Base-by-base conservation (phyloP, 2,329 filamentous ascomycete genomes). In the Pezizomycotina sp. region DNA sequence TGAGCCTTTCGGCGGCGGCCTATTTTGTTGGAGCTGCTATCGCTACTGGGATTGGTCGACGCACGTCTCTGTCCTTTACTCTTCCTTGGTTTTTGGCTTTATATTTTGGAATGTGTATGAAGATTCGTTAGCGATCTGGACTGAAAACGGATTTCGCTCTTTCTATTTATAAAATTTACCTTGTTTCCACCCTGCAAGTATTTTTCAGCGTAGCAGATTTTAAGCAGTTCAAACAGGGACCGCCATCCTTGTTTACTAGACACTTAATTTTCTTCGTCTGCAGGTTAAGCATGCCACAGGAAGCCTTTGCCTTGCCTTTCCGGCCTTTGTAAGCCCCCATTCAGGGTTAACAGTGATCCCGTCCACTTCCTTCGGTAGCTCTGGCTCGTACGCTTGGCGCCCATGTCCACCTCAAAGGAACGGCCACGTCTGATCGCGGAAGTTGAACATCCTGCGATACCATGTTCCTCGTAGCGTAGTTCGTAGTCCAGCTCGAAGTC, bases 241-340 rank as follows among this genome's bases (percentile, higher is more conserved):
- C 41, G n/a, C 41, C 41, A 16, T 44, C 41, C 37, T 44, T 44
- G 36, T 31, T 44, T 21, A 44, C 33, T 24, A 44, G 41, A 34
- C 50, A 52, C 34, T 48, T 50, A 28, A 52, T 51, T 39, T 52
- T 52, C 32, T 52, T 52, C 45, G 43, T 22, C 50, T 43, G 27
- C 50, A 52, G 33, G 47, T 50, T 7, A 43, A 46, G 30, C 50
- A 52, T 26, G 50, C 50, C 33, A 49, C 46, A 21, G 50, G 50
- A 24, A 52, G 23, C 14, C 50, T 38, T 33, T 52, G 50, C 31
- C 50, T 47, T 10, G 50, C 49, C 26, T 51, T 52, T 14, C 50
- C 50, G 24, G 48, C 50, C 25, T 50, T 50, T 2, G 50, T 52
- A 21, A 51, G 46, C 24, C 50, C 50, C 50, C 50, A 52, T 39